These are phyloP conservation scores for Lumnitzera littorea DNA, from an alignment of 345 rosid species.

Conservation along the genomic window DNA sequence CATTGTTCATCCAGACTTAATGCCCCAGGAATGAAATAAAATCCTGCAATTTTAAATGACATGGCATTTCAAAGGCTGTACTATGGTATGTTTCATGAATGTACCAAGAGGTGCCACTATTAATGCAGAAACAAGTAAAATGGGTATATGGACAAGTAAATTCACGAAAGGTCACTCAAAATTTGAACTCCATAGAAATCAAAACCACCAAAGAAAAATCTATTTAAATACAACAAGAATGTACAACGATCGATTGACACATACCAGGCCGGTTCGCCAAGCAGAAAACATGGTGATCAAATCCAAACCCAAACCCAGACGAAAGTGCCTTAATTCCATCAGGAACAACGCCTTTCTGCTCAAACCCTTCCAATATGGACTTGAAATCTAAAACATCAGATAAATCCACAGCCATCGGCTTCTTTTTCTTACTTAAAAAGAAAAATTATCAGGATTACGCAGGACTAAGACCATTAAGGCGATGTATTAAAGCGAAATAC, in stretches of 20 bases:
- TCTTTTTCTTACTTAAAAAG: slow-evolving; percentile 51
- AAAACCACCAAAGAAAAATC: not conserved
- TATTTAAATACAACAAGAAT: not conserved
- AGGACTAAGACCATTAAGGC: not conserved
- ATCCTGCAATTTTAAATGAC: slow-evolving; percentile 33
- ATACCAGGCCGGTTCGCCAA: slow-evolving; percentile 69
- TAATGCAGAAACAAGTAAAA: not conserved
- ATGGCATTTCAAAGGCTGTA: not conserved
- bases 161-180: not conserved
- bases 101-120: not conserved
- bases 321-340: slow-evolving; percentile 27
- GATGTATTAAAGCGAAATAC: not conserved
- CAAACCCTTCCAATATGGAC: slow-evolving; percentile 33
- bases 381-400: slow-evolving; percentile 67
- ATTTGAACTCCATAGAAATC: too few species aligned
- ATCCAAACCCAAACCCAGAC: slow-evolving; percentile 21
- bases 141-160: not conserved
- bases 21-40: slow-evolving; percentile 72
- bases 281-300: slow-evolving; percentile 42
- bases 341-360: slow-evolving; percentile 38
- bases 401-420: slow-evolving; percentile 63
- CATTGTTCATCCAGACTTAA: slow-evolving; percentile 74
- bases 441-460: not conserved
- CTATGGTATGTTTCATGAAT: not conserved
- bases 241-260: not conserved